Percentiles rank a stretch among this genome's conserved stretches.
These are phyloP conservation scores for Eimeria sp. DNA, from an alignment of 169 alveolate species.

Conservation along the genomic window DNA sequence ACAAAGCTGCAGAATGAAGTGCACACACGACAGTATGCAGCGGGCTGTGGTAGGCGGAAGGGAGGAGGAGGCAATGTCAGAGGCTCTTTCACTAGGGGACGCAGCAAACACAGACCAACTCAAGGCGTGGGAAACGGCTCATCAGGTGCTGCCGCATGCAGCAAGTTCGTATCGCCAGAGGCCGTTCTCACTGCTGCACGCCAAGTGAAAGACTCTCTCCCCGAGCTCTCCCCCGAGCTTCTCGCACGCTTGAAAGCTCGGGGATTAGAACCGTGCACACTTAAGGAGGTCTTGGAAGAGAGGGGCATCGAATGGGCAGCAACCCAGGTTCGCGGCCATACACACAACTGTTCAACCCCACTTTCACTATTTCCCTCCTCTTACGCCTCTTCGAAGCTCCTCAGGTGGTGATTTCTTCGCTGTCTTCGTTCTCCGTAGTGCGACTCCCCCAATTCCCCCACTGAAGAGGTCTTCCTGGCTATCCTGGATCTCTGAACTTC, in stretches of 20 bases:
- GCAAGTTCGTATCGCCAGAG: constrained; percentile 37
- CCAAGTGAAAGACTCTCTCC: constrained; percentile 32
- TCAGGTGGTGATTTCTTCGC: background rate
- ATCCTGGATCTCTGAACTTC: background rate
- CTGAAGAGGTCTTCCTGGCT: background rate
- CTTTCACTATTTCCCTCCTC: background rate
- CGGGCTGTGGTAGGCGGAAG: constrained; percentile 38
- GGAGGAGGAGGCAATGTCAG: constrained; percentile 1
- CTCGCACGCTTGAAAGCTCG: constrained; percentile 18
- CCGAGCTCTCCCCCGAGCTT: constrained; percentile 63
- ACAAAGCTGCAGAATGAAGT: background rate
- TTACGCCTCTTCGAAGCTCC: background rate
- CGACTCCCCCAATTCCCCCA: too few species aligned
- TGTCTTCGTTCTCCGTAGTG: background rate
- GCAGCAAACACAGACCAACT: constrained; percentile 20
- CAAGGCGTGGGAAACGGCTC: background rate
- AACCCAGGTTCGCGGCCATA: constrained; percentile 63
- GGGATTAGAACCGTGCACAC: constrained; percentile 80
- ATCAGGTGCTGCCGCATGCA: constrained; percentile 4
- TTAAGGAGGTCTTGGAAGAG: constrained; percentile 86
- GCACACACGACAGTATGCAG: background rate
- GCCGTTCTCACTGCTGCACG: constrained; percentile 54
- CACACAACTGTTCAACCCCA: background rate
- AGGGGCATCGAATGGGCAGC: constrained; percentile 87
- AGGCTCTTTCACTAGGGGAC: background rate